Base-by-base conservation (phyloP, 2,329 filamentous ascomycete species). In the Cercospora berteroae region DNA sequence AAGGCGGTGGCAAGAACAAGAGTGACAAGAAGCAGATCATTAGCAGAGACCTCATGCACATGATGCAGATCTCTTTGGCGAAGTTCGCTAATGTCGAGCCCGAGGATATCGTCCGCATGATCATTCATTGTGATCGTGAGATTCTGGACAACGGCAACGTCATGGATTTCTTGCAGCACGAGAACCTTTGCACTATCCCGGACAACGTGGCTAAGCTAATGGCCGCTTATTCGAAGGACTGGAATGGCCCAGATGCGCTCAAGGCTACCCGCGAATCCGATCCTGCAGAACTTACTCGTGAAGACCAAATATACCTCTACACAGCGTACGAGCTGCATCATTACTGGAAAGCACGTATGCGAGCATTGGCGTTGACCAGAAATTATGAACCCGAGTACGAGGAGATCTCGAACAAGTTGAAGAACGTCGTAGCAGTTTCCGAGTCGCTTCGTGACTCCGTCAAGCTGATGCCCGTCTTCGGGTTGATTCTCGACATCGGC, bases 11-110 rank as follows among this genome's bases (percentile, higher is more conserved):
- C 74, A 92, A 93, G 81, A 66, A 60, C 50, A 94, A 94, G 81
- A 90, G 92, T 76, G 94, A 97, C 78, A 98, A 98, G 88, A 98
- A 97, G 83, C 93, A 97, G 79, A 89, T 99, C 79, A 97, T 99
- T 76, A 93, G 91, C 58, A 90, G 89, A 72, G 94, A 98, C 79
- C 83, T 98, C 76, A 91, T 91, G 75, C 94, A 94, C 81, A 92
- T 88, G 65, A 96, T 93, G 81, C 91, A 96, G 85, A 98, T 99
- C 78, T 91, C 93, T 12, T 86, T 98, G 80, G 88, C 94, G 78
- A 98, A 97, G 78, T 96, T 95, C 80, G 96, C 93, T n/a, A 88
- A 92, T 67, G 84, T 88, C 66, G 85, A 93, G 44, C 89, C 92
- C 18, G 93, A 97, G 25, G 94, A 93, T 73, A 84, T 99, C 74